Evolutionary conservation across 441 rosid genomes (phyloP), one percentile per base, ranked within the genome.

Genomic region (Erodium moschatum): DNA sequence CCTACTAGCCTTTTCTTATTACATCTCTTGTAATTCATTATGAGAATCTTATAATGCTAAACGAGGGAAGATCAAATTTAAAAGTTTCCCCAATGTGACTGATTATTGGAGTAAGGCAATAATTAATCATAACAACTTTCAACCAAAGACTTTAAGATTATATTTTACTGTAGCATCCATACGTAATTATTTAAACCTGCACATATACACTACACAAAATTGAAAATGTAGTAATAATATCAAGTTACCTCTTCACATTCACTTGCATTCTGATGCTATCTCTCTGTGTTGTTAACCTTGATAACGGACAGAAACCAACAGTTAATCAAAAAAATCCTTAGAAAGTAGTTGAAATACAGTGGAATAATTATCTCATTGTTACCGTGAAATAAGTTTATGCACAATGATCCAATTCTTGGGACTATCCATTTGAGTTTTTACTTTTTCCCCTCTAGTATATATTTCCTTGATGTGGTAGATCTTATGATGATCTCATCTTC

Each of bases 351-450:
- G 65, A 24, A 61, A 24, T 61, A 24, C 65, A 61, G 33, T 21
- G 65, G 65, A 61, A 64, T 13, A 31, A 33, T 29, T 4, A 64
- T 15, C 42, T 64, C 13, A 33, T 33, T 29, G 46, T 33, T 20
- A 8, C 24, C 21, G 7, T 24, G 65, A 61, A 61, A 21, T 61
- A 61, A 21, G 65, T 20, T 61, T 54, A 54, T 54, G 61, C 61
- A 54, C 61, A 18, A 6, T 54, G 61, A 54, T 16, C 58, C 6
- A 6, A 16, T 54, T 61, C 65, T 61, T 12, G 6, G 15, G 65
- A 10, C 15, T 61, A 61, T 12, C 31, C 35, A 5, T 24, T 19
- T 61, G 10, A 61, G 11, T 61, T 61, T 27, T 40, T 40, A 1
- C 24, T 61, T 61, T 27, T 40, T 40, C 12, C 24, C 31, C n/a